Evolutionary conservation across 805 yeast species (phyloP).

Genomic region (Dipodascus albidus): DNA sequence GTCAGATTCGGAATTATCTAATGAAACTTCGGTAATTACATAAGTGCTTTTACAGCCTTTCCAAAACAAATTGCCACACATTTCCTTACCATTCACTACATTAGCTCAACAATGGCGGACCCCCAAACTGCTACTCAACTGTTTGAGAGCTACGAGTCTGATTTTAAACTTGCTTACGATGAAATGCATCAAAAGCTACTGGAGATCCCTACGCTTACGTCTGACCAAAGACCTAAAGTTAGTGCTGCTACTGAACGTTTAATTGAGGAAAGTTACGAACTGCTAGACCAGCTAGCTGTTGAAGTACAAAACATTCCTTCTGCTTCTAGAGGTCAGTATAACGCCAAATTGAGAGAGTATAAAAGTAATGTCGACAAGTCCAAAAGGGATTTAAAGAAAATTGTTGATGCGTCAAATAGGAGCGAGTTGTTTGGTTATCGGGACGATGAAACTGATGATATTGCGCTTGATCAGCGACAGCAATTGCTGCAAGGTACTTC

Average conservation of each 20-base stretch:
- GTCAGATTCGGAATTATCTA: no score
- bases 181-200: conserved; percentile 60
- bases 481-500: conserved; percentile 69
- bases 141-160: conserved; percentile 56
- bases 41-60: no score
- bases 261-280: conserved; percentile 71
- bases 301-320: conserved; percentile 84
- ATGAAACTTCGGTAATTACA: no score
- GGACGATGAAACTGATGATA: conserved; percentile 24
- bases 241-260: conserved; percentile 51
- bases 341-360: conserved; percentile 67
- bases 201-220: conserved; percentile 38
- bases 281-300: conserved; percentile 75
- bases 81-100: background rate
- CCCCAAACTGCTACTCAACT: conserved; percentile 27
- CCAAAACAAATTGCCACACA: background rate
- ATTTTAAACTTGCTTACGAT: conserved; percentile 54
- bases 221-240: conserved; percentile 40
- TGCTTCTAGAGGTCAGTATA: conserved; percentile 53
- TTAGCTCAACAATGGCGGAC: background rate
- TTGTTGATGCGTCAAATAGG: conserved; percentile 63
- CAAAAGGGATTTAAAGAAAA: conserved; percentile 37
- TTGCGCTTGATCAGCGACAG: conserved; percentile 61
- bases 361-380: conserved; percentile 44
- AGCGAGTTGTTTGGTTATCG: conserved; percentile 57